Conservation (phyloP, 495 filamentous ascomycete genomes). For the Filosporella fistucella region DNA sequence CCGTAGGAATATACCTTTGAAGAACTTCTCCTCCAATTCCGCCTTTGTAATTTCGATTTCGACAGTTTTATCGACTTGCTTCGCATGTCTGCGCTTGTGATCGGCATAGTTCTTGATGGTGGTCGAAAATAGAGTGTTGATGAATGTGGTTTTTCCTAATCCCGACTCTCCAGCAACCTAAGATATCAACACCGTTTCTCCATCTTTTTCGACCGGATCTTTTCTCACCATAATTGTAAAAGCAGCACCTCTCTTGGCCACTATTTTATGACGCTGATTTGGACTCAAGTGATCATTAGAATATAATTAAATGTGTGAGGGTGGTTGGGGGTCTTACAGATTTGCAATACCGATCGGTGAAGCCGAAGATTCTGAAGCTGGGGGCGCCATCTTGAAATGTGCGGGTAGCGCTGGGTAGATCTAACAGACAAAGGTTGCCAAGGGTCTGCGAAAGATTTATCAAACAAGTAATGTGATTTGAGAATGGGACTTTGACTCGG, state of each 20-base stretch:
- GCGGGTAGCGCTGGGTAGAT: no score
- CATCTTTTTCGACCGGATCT: slow-evolving; percentile 20
- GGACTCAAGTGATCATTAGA: slow-evolving; percentile 35
- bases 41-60: slow-evolving; percentile 99
- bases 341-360: slow-evolving; percentile 99
- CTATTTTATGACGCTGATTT: slow-evolving; percentile 99
- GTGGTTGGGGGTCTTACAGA: no score
- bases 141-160: slow-evolving; percentile 98
- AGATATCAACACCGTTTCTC: not conserved
- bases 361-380: slow-evolving; percentile 76
- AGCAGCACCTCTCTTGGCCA: slow-evolving; percentile 96
- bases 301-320: no score
- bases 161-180: slow-evolving; percentile 98
- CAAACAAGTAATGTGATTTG: no score
- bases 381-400: slow-evolving; percentile 66
- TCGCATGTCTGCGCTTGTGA: slow-evolving; percentile 95
- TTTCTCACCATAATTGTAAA: slow-evolving; percentile 99
- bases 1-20: slow-evolving; percentile 70
- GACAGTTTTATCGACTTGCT: slow-evolving; percentile 98
- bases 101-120: slow-evolving; percentile 99
- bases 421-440: no score
- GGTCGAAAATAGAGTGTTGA: slow-evolving; percentile 99
- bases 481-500: no score
- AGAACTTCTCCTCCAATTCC: slow-evolving; percentile 99
- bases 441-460: no score